phyloP scores from a whole-genome alignment of 2,329 filamentous ascomycete genomes.

The Sarocladiaceae sp. region DNA sequence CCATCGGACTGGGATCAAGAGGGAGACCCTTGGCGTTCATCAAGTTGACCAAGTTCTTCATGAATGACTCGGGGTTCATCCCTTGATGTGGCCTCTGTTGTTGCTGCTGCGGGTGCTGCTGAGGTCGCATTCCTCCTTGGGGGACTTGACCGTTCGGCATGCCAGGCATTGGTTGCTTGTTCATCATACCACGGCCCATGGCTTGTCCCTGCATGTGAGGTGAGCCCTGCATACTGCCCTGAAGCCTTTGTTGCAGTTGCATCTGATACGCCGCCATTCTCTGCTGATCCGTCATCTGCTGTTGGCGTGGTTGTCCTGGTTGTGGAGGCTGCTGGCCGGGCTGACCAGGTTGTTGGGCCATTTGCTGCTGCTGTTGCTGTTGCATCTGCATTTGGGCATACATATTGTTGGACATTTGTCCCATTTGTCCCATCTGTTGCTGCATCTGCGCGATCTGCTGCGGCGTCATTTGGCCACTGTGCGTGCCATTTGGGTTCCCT shows the following conservation, averaged over 20 bases:
- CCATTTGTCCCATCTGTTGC: constrained; percentile 34
- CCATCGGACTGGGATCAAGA: constrained; percentile 66
- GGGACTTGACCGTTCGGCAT: constrained; percentile 53
- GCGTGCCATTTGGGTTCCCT: constrained; percentile 47
- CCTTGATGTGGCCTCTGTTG: constrained; percentile 30
- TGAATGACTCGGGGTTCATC: constrained; percentile 60
- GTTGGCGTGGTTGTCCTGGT: constrained; percentile 34
- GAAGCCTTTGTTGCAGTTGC: constrained; percentile 71
- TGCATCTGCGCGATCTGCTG: constrained; percentile 43
- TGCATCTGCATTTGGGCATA: constrained; percentile 32
- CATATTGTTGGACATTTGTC: constrained; percentile 38
- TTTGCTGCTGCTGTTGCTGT: constrained; percentile 30
- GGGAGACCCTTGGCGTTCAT: constrained; percentile 69
- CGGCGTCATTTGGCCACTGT: constrained; percentile 46
- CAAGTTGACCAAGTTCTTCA: constrained; percentile 70
- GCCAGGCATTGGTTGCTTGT: constrained; percentile 41
- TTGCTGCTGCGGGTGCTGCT: constrained; percentile 32
- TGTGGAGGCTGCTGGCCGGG: constrained; percentile 18
- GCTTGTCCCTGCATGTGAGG: constrained; percentile 44
- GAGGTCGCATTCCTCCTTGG: constrained; percentile 38
- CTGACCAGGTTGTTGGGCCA: constrained; percentile 62
- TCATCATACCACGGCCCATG: constrained; percentile 45
- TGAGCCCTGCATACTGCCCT: constrained; percentile 45
- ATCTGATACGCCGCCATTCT: constrained; percentile 75
- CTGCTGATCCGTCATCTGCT: constrained; percentile 55